Base-by-base conservation (phyloP, 257 asterid species). In the Nicotiana noctiflora region DNA sequence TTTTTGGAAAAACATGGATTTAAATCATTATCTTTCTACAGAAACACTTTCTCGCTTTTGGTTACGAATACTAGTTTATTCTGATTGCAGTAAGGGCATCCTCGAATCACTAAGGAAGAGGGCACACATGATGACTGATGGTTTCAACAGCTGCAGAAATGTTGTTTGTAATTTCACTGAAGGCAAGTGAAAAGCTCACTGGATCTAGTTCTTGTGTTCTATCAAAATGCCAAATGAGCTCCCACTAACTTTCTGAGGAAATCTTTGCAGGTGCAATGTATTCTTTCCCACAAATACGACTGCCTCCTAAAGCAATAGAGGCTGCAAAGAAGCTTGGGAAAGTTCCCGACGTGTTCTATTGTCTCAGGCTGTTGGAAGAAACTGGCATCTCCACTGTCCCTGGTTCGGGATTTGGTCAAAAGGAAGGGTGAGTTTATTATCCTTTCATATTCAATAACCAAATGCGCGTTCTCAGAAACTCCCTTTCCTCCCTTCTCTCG, bases 361-460 rank as follows among this genome's bases (percentile, higher is more conserved):
- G 99, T 81, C 98, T 96, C 53, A 96, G 91, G 88, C 97, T 96
- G 77, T 87, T 96, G 7, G 99, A 96, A 87, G 97, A 97, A 72
- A 96, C 99, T 0, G 99, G 99, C 79, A 96, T 96, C 82, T 96
- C 99, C 62, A 96, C 99, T 3, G 98, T 96, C 89, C 99, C 99
- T 1, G 98, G 99, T 60, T 96, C 99, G 52, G 99, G 99, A 13
- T 94, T 96, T 17, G 99, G 99, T 40, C 98, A 96, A 81, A 94
- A 96, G 89, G 99, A 96, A 82, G 99, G 99, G 99, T 96, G 88
- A 72, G 87, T 79, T 19, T 46, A 10, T 52, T 12, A 21, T 14
- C 25, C 61, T 72, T 1, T 72, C 79, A 72, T 46, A 40, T 44
- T 31, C 57, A 25, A 6, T 17, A 37, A 23, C 76, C 32, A 37